Evolutionary conservation across 148 eudicot species (phyloP).

Genomic region (Amaranthus cruentus): DNA sequence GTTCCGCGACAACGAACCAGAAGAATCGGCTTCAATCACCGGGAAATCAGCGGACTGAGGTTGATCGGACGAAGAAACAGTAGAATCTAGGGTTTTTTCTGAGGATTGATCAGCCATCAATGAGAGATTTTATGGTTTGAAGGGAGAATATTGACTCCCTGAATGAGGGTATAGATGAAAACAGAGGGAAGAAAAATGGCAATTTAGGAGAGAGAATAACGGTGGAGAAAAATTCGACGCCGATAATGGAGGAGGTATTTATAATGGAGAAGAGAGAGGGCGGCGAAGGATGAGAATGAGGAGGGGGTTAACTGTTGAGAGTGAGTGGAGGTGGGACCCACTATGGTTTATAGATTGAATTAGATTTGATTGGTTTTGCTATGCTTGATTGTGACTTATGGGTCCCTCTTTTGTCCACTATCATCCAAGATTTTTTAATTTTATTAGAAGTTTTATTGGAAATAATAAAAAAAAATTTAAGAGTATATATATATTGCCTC

Average conservation of each 20-base stretch:
- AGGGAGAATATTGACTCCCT: conserved; percentile 10
- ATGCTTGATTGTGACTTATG: neutral
- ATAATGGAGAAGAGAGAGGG: neutral
- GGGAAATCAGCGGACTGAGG: conserved; percentile 9
- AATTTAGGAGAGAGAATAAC: neutral
- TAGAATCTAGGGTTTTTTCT: conserved; percentile 36
- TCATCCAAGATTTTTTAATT: neutral
- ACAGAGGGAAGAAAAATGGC: neutral
- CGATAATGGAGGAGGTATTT: conserved; percentile 1
- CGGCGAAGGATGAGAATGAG: neutral
- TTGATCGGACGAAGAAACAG: conserved; percentile 28
- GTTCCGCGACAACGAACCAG: conserved; percentile 32
- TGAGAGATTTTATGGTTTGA: conserved; percentile 22
- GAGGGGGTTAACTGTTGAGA: neutral
- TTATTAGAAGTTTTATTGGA: no score
- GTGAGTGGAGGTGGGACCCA: neutral
- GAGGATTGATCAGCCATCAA: conserved; percentile 32
- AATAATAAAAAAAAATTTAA: no score
- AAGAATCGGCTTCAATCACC: conserved; percentile 5
- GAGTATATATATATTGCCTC: no score
- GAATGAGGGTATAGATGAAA: neutral
- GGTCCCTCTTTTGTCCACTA: neutral
- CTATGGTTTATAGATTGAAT: neutral
- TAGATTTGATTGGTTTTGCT: neutral
- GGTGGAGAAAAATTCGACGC: neutral